Evolutionary conservation across 1,139 yeast species (phyloP).

Genomic region (Geotrichum reessii): DNA sequence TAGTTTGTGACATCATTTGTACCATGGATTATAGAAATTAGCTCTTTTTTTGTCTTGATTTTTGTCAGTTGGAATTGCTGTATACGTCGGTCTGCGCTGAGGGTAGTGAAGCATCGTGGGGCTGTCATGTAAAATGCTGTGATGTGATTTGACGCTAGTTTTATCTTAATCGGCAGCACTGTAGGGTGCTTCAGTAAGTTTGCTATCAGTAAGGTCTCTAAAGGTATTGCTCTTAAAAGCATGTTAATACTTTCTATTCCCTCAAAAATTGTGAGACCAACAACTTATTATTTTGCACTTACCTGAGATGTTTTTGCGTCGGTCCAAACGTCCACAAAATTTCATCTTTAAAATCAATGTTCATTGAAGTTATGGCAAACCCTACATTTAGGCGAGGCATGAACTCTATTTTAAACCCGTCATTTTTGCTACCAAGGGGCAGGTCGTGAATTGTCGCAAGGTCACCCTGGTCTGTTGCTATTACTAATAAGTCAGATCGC

Average conservation of each 20-base stretch:
- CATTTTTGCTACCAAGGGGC: conserved; percentile 14
- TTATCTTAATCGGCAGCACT: neutral
- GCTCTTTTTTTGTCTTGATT: neutral
- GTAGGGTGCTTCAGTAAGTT: neutral
- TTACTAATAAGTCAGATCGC: conserved; percentile 36
- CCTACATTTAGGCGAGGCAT: conserved; percentile 20
- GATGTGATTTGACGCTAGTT: conserved; percentile 3
- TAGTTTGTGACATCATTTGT: neutral
- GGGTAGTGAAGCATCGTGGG: conserved; percentile 1
- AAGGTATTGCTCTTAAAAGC: conserved; percentile 6
- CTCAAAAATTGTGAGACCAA: neutral
- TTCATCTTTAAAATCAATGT: conserved; percentile 26
- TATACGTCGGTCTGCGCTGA: conserved; percentile 6
- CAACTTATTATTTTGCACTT: neutral
- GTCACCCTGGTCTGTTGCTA: conserved; percentile 44
- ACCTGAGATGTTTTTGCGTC: conserved; percentile 15
- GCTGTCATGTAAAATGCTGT: conserved; percentile 5
- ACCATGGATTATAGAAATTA: neutral
- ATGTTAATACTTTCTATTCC: neutral
- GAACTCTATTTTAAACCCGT: conserved; percentile 19
- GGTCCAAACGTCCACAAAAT: conserved; percentile 25
- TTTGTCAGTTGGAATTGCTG: conserved; percentile 2
- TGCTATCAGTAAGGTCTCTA: conserved; percentile 1
- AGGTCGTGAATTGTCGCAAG: conserved; percentile 31
- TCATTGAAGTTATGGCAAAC: conserved; percentile 23